These are phyloP conservation scores for Cyberlindnera euphorbiiphila DNA, from an alignment of 805 yeast species.

Conservation along the genomic window DNA sequence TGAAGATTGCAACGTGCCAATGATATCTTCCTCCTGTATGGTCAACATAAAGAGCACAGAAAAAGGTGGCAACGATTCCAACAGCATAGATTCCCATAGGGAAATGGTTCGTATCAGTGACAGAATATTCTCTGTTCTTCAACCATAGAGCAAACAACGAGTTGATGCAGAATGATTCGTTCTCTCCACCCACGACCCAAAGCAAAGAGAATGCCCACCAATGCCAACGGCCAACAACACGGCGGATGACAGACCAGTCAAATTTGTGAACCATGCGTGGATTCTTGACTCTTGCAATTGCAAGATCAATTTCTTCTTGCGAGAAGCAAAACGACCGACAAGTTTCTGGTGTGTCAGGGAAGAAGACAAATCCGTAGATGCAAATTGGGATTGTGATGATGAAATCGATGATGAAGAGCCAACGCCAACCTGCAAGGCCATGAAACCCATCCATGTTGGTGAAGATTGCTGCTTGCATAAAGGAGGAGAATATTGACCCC, in stretches of 20 bases:
- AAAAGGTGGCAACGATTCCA: conserved; percentile 44
- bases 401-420: conserved; percentile 65
- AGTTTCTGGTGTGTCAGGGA: conserved; percentile 57
- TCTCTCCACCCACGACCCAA: conserved; percentile 50
- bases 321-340: conserved; percentile 38
- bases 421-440: conserved; percentile 58
- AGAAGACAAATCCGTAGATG: conserved; percentile 50
- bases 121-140: conserved; percentile 35
- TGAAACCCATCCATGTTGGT: conserved; percentile 35
- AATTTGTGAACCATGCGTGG: conserved; percentile 33
- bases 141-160: conserved; percentile 47
- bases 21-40: conserved; percentile 41
- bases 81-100: conserved; percentile 55
- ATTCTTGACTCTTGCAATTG: conserved; percentile 40
- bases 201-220: conserved; percentile 50
- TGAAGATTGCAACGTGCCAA: conserved; percentile 46
- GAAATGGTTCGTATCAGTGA: conserved; percentile 44
- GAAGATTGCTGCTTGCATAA: conserved; percentile 55
- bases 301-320: conserved; percentile 38
- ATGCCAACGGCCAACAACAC: conserved; percentile 52
- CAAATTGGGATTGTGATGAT: conserved; percentile 55
- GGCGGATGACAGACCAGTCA: conserved; percentile 35
- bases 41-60: conserved; percentile 42
- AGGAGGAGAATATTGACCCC: conserved; percentile 52
- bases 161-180: conserved; percentile 43